phyloP scores from a whole-genome alignment of 257 asterid genomes.

The Fraxinus pennsylvanica region DNA sequence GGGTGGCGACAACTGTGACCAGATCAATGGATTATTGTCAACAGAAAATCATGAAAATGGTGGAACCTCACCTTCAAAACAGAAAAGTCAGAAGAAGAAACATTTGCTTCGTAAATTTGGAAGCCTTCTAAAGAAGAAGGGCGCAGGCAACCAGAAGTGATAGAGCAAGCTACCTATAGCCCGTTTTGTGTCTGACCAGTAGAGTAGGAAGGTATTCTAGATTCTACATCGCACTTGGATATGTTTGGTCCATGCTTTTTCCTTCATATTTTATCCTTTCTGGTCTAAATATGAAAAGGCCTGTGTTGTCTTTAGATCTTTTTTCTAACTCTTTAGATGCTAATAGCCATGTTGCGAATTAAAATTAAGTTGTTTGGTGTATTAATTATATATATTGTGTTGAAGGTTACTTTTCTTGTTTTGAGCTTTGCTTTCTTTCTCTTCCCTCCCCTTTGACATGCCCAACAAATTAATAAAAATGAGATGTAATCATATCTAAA shows the following conservation, averaged over 20 bases:
- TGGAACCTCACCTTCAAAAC: slow-evolving; percentile 54
- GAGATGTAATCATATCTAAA: too few relatives aligned
- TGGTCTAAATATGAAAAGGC: slow-evolving; percentile 32
- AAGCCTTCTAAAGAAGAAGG: slow-evolving; percentile 83
- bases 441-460: too few relatives aligned
- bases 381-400: too few relatives aligned
- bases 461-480: too few relatives aligned
- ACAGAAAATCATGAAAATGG: slow-evolving; percentile 52
- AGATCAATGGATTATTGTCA: slow-evolving; percentile 47
- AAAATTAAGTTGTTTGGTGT: too few relatives aligned
- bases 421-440: too few relatives aligned
- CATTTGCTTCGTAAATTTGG: slow-evolving; percentile 83
- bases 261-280: slow-evolving; percentile 20
- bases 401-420: too few relatives aligned
- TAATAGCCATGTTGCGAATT: slow-evolving; percentile 2
- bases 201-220: slow-evolving; percentile 34
- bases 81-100: slow-evolving; percentile 70
- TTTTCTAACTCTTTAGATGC: neutral
- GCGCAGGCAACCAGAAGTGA: slow-evolving; percentile 56
- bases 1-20: slow-evolving; percentile 43
- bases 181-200: neutral
- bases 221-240: slow-evolving; percentile 35
- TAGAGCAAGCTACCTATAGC: neutral
- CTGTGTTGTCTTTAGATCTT: slow-evolving; percentile 38
- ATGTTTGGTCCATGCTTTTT: slow-evolving; percentile 37